These are phyloP conservation scores for Neophaeococcomyces aloes DNA, from an alignment of 2,329 filamentous ascomycete genomes.

Conservation along the genomic window DNA sequence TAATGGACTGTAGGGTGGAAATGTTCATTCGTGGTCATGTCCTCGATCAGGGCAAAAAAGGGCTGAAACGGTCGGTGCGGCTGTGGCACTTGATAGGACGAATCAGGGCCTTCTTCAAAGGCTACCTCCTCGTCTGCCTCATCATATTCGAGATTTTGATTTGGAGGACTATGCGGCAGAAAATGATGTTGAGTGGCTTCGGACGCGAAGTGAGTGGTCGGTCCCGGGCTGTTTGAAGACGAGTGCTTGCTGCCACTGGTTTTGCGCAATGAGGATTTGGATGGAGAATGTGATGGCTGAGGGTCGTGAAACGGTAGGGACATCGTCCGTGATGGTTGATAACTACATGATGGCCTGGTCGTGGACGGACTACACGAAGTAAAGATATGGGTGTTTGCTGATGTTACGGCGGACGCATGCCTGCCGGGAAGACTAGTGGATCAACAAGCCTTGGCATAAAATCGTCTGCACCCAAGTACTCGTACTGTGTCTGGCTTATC, in stretches of 20 bases:
- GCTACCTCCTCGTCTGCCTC: conserved; percentile 11
- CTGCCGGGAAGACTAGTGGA: no score
- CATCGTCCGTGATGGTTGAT: conserved; percentile 8
- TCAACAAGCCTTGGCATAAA: no score
- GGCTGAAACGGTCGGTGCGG: conserved; percentile 54
- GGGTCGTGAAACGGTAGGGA: conserved; percentile 11
- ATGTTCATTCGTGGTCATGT: conserved; percentile 60
- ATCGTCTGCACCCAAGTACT: neutral
- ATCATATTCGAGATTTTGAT: conserved; percentile 12
- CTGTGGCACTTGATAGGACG: conserved; percentile 23
- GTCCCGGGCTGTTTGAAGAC: neutral
- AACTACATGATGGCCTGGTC: conserved; percentile 6
- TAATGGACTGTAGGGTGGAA: conserved; percentile 84
- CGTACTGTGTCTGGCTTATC: neutral
- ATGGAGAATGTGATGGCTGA: conserved; percentile 18
- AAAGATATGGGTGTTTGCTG: no score
- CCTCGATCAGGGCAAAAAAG: conserved; percentile 77
- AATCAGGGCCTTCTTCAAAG: conserved; percentile 13
- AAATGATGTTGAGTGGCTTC: conserved; percentile 6
- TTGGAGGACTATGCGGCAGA: conserved; percentile 8
- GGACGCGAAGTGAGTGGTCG: conserved; percentile 7
- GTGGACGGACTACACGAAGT: neutral
- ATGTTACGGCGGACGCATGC: no score
- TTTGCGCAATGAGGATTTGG: conserved; percentile 19
- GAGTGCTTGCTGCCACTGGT: conserved; percentile 10